Evolutionary conservation across 371 early-diverging fungal species (phyloP), one percentile per base, ranked within the genome.

Genomic region (Cokeromyces recurvatus): DNA sequence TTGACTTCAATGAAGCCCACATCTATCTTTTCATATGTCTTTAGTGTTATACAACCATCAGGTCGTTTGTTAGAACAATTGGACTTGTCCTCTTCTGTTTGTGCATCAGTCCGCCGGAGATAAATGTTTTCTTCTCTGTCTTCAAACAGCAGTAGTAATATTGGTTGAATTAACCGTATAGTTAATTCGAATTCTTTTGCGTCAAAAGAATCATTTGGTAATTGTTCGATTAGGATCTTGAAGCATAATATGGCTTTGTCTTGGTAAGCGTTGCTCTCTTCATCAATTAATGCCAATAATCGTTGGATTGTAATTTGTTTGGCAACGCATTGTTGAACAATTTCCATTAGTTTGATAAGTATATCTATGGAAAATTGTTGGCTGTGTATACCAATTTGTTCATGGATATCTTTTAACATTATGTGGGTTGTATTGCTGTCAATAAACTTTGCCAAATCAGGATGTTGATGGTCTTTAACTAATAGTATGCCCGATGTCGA

Each of bases 1-100:
- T 45, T 45, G 36, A 45, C 46, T 36, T 45, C 36, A 45, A 45
- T 36, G 25, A 36, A 45, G 2, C 36, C 36, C 36, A 45, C 21
- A 36, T 36, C 36, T 23, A 23, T 45, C 15, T 35, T 24, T 34
- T 23, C 24, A 24, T 45, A 4, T 45, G 46, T 36, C 46, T 35
- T 45, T 14, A 36, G 24, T 4, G 36, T 45, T 24, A 45, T 36
- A 36, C 36, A 22, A 45, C 46, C 36, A 9, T 45, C 46, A 35
- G 46, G 35, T 36, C 46, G n/a, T 45, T 45, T 45, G 36, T 36
- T 36, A 14, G 37, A 45, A 25, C 24, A 45, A 15, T 36, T 36
- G 36, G 16, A 15, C 10, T 25, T 37, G 24, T 37, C 27, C 32
- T 46, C 38, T 46, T 46, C 37, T 37, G 46, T 46, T 46, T 46